These are phyloP conservation scores for Trypanosoma cruzi DNA, from an alignment of 208 protist species.

Conservation along the genomic window DNA sequence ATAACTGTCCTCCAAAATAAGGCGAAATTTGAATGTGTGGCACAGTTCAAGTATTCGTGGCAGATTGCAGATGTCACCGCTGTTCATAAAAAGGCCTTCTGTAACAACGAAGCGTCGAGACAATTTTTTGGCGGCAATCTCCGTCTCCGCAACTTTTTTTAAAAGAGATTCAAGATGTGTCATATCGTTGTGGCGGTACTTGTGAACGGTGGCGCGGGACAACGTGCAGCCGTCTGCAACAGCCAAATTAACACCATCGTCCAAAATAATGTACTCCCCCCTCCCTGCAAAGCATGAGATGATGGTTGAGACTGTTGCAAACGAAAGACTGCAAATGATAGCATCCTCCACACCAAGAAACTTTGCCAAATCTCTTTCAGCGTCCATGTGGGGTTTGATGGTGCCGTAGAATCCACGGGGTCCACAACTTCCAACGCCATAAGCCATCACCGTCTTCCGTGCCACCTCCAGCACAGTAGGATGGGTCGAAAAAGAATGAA, in stretches of 20 bases:
- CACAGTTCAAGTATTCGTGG: constrained; percentile 92
- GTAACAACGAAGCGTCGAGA: constrained; percentile 94
- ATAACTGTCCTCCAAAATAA: constrained; percentile 97
- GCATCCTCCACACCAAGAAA: constrained; percentile 90
- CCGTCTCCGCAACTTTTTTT: constrained; percentile 66
- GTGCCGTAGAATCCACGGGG: constrained; percentile 98
- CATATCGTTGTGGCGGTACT: constrained; percentile 97
- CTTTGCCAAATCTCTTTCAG: constrained; percentile 90
- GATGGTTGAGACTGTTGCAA: constrained; percentile 94
- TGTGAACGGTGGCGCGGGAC: constrained; percentile 80
- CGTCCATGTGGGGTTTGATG: constrained; percentile 95
- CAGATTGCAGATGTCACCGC: constrained; percentile 89
- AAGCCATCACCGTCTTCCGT: constrained; percentile 85
- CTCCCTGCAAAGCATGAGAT: constrained; percentile 94
- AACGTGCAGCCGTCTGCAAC: constrained; percentile 92
- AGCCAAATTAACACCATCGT: constrained; percentile 85
- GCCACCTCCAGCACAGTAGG: constrained; percentile 78
- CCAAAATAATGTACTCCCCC: constrained; percentile 94
- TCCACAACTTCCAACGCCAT: constrained; percentile 97
- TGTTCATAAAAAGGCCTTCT: constrained; percentile 95
- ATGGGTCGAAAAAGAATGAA: constrained; percentile 93
- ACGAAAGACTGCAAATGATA: constrained; percentile 96
- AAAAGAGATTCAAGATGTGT: constrained; percentile 88
- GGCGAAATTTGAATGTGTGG: constrained; percentile 94
- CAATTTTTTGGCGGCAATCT: constrained; percentile 54